Base-by-base conservation (phyloP, 371 early-diverging fungal species). In the Saksenaea oblongispora region DNA sequence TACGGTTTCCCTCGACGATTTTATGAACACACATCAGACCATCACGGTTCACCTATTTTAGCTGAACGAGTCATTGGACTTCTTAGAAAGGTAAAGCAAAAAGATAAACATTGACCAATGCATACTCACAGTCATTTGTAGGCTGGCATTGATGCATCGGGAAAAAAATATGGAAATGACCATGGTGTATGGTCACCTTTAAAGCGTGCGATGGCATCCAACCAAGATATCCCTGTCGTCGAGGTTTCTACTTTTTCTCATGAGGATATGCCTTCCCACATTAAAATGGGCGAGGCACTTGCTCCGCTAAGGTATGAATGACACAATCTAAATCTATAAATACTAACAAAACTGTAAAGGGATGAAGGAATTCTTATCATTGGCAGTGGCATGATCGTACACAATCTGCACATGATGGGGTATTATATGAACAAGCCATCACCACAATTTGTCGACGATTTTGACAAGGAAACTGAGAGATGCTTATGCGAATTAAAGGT, bases 141-240 rank as follows among this genome's bases (percentile, higher is more conserved):
- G 80, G 64, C 74, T 9, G 70, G 70, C 10, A 74, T 85, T 22
- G 59, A 68, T 0, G 80, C 82, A 27, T 69, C 72, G 1, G 69
- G 70, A 24, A 73, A 78, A 17, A 67, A 78, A 35, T 76, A 83
- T 18, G 87, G 87, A 3, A 70, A 80, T 22, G 87, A 87, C 44
- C 87, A 87, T 39, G 87, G 87, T 44, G 82, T 80, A 2, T 87
- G 87, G 87, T 84, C 84, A 3, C 83, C 82, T 2, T 62, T 85
- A 44, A 74, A 84, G 63, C 74, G 82, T 3, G 85, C 85, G 24
- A 72, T 85, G 34, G 22, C 26, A 22, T 74, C 75, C 34, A 71
- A 78, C 15, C 76, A 77, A 28, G 71, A 73, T 3, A 82, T 87
- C 53, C 87, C 87, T 0, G 79, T 87, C 47, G 78, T 83, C 9